Base-by-base conservation (phyloP, 441 rosid genomes). In the Corymbia calophylla region DNA sequence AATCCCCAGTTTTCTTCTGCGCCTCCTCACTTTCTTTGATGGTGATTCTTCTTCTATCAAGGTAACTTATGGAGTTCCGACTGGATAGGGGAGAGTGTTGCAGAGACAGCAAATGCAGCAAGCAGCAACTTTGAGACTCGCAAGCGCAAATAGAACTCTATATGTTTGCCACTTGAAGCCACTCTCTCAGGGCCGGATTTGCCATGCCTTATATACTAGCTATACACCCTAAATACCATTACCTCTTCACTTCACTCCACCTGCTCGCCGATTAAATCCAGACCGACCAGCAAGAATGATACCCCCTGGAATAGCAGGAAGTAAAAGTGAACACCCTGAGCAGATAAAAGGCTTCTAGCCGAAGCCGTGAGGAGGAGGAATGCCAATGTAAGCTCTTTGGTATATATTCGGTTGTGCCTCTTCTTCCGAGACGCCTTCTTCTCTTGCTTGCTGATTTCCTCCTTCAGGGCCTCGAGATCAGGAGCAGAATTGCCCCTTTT, bases 251-350 rank as follows among this genome's bases (percentile, higher is more conserved):
- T 60, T 89, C 88, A 89, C 85, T 87, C 77, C 21, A 90, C 84
- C 82, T 90, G 91, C 82, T 90, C 91, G 23, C 91, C 91, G 2
- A 90, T 90, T 87, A 90, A 84, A 70, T 90, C 91, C 32, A 90
- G 66, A 49, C 91, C 91, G 32, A 90, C 89, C 11, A 90, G 87
- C 84, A 90, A 60, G 87, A 90, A 90, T n/a, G 91, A 87, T n/a
- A 90, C n/a, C 31, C 91, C 91, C 68, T 90, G 91, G 68, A 90
- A 90, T 62, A 90, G 89, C 88, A 90, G 81, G 91, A 90, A 90
- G 87, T 90, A 90, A 56, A 90, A 90, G 47, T 90, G 91, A 25
- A 90, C 56, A 32, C 91, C 91, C 80, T 90, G 91, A 56, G 89
- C 91, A 1, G 89, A 87, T 56, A 90, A 86, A 64, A 90, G 84